Conservation (phyloP, 2,329 filamentous ascomycete species). For the Sporothrix pallida region DNA sequence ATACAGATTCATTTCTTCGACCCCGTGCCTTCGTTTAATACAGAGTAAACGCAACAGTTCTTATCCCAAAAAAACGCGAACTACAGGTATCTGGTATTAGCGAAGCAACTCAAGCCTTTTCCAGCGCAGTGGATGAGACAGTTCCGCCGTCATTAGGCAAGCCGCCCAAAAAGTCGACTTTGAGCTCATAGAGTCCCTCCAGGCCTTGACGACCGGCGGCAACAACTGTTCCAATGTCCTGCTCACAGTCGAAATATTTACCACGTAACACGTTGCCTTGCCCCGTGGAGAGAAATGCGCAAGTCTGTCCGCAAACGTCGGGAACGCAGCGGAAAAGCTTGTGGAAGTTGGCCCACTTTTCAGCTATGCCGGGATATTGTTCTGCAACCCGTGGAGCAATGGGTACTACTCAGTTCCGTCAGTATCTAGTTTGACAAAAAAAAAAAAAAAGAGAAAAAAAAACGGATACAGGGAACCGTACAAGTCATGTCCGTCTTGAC, state of each 20-base stretch:
- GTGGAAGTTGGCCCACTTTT: not conserved
- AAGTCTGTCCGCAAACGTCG: not conserved
- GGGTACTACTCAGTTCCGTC: not conserved
- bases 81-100: not conserved
- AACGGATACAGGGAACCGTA: not conserved
- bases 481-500: constrained; percentile 12
- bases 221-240: constrained; percentile 1
- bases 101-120: not conserved
- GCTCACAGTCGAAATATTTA: constrained; percentile 10
- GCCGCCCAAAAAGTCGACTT: not conserved
- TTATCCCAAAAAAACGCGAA: no score
- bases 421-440: not conserved
- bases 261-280: not conserved
- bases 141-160: not conserved
- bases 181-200: not conserved
- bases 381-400: not conserved
- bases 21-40: no score
- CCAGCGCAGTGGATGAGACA: not conserved
- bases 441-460: no score
- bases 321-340: constrained; percentile 3
- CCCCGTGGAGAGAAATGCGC: not conserved
- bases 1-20: no score
- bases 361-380: not conserved
- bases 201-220: not conserved
- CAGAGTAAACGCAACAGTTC: not conserved